These are phyloP conservation scores for Hyaloscypha variabilis DNA, from an alignment of 495 filamentous ascomycete species.

Conservation along the genomic window DNA sequence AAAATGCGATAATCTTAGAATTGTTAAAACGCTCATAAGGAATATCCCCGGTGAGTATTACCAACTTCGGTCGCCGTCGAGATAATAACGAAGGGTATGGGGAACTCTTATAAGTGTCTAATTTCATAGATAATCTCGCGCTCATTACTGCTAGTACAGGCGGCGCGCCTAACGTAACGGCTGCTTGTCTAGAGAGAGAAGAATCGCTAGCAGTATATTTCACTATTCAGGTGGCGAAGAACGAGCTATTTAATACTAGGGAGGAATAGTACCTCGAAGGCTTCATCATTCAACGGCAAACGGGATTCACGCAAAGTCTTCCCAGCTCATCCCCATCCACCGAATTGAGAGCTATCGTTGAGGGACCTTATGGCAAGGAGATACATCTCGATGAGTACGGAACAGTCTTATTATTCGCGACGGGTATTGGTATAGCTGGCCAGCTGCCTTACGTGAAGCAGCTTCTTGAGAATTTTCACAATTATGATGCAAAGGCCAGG, in stretches of 20 bases:
- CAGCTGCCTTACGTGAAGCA: conserved; percentile 37
- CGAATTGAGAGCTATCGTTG: no score
- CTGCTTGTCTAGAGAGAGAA: conserved; percentile 6
- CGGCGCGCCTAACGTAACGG: neutral
- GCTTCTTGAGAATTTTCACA: neutral
- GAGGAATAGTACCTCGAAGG: conserved; percentile 5
- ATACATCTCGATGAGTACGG: conserved; percentile 34
- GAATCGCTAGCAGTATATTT: neutral
- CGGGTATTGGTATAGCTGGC: conserved; percentile 38
- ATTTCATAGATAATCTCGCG: conserved; percentile 2
- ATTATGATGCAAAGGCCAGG: neutral
- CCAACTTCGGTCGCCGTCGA: neutral
- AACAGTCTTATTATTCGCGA: conserved; percentile 38
- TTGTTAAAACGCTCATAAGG: conserved; percentile 2
- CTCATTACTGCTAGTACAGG: neutral
- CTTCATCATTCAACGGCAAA: no score
- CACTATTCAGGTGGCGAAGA: conserved; percentile 1
- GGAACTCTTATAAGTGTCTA: neutral
- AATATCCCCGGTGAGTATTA: conserved; percentile 1
- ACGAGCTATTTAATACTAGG: conserved; percentile 2
- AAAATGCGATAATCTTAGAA: conserved; percentile 6
- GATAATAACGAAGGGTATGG: neutral
- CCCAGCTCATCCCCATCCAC: no score
- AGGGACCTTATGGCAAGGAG: conserved; percentile 17
- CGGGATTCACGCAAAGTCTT: no score